These are phyloP conservation scores for Penicillium sclerotiorum DNA, from an alignment of 2,329 filamentous ascomycete species.

Conservation along the genomic window DNA sequence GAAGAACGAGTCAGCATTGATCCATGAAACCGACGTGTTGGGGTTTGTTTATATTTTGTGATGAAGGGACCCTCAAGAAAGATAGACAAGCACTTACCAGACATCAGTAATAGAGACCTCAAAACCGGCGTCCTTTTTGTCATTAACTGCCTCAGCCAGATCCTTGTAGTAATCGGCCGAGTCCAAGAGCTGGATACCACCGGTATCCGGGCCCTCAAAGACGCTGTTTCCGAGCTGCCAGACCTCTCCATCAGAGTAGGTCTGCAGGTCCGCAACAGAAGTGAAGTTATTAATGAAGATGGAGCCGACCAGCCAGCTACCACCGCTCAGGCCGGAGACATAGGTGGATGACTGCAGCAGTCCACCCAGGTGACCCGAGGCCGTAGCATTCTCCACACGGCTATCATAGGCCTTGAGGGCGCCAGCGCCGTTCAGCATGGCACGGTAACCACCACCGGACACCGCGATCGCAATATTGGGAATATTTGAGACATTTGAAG, in stretches of 20 bases:
- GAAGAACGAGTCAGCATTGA: slow-evolving; percentile 8
- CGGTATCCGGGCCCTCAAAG: slow-evolving; percentile 43
- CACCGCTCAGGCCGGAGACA: slow-evolving; percentile 78
- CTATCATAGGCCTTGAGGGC: slow-evolving; percentile 77
- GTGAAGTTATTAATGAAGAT: slow-evolving; percentile 82
- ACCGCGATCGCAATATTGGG: slow-evolving; percentile 76
- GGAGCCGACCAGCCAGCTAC: slow-evolving; percentile 81
- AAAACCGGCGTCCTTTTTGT: slow-evolving; percentile 66
- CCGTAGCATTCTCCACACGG: slow-evolving; percentile 65
- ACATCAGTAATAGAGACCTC: slow-evolving; percentile 80
- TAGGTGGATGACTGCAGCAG: slow-evolving; percentile 83
- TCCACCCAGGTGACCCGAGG: slow-evolving; percentile 72
- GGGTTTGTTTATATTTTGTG: not conserved
- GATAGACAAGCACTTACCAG: slow-evolving; percentile 55
- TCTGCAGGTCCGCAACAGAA: slow-evolving; percentile 54
- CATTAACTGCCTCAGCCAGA: slow-evolving; percentile 59
- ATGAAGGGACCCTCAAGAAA: not conserved
- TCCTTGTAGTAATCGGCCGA: slow-evolving; percentile 65
- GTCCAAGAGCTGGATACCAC: slow-evolving; percentile 45
- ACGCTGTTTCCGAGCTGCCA: slow-evolving; percentile 49
- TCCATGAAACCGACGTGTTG: not conserved
- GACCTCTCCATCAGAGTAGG: slow-evolving; percentile 19
- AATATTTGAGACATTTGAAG: slow-evolving; percentile 58
- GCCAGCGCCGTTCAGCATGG: slow-evolving; percentile 85
- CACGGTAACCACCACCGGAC: slow-evolving; percentile 84